Evolutionary conservation across 345 rosid species (phyloP).

Genomic region (Populus ilicifolia): DNA sequence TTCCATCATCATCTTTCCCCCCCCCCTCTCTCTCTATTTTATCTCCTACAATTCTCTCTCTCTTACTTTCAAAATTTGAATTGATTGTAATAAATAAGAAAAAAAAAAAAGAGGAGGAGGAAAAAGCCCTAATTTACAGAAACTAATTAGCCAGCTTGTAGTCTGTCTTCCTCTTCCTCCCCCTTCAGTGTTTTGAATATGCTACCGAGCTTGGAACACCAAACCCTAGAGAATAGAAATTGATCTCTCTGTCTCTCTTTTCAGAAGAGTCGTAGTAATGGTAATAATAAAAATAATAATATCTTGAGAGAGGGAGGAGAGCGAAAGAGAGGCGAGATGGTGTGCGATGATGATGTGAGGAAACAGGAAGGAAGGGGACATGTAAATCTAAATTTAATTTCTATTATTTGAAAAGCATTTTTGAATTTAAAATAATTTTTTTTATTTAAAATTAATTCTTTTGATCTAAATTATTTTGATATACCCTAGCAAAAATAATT

Average conservation of each 20-base stretch:
- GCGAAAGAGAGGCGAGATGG: background rate
- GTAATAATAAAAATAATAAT: background rate
- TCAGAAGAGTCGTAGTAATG: background rate
- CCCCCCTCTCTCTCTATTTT: background rate
- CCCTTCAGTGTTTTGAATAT: background rate
- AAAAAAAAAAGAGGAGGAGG: background rate
- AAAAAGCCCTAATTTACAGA: background rate
- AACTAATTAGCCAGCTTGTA: background rate
- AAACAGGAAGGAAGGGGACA: background rate
- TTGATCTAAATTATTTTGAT: too few species aligned
- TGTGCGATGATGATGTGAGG: background rate
- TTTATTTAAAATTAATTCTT: too few species aligned
- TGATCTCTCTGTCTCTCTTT: background rate
- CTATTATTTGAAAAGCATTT: too few species aligned
- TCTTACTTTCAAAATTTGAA: background rate
- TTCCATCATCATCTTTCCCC: conserved; percentile 40
- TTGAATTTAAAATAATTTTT: too few species aligned
- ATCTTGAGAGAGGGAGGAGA: background rate
- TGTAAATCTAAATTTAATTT: background rate
- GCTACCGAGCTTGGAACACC: background rate
- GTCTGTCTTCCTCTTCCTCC: background rate
- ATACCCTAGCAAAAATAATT: too few species aligned
- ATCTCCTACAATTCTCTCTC: background rate
- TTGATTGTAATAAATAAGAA: background rate
- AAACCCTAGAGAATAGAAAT: conserved; percentile 5